Base-by-base conservation (phyloP, 805 yeast genomes). In the Blastobotrys robertii region DNA sequence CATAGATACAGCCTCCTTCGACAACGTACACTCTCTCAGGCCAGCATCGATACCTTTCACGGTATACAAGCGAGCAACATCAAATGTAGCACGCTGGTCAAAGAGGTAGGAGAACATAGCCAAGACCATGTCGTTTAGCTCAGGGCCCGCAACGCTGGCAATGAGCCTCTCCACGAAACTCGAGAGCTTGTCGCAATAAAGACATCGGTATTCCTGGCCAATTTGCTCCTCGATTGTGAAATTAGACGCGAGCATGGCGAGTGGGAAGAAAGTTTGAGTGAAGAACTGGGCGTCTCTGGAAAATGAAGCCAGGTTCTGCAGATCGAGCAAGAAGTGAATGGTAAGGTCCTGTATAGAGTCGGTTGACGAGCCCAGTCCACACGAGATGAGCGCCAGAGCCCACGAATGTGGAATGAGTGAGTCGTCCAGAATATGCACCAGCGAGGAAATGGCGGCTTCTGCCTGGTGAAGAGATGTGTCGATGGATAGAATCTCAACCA, bases 401-500 rank as follows among this genome's bases (percentile, higher is more conserved):
- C 94, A 86, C 0, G 79, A 68, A 1, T 79, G 69, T 30, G 79
- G 78, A 41, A 86, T 71, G 16, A 63, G 50, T 0, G 84, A 74
- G 1, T 59, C 48, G 2, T 73, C 55, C 16, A 84, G 66, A 10
- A 84, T 58, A 1, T 63, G 63, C 1, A 76, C 57, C 36, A 87
- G 73, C 52, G 84, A 94, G 6, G 63, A 63, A 1, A 72, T 61
- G 0, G 92, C 90, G 9, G 85, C 95, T 51, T 79, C 79, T 0
- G 88, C 77, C 60, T 88, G 96, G 52, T 88, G 87, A 52, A 84
- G 63, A 0, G 95, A 83, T 0, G 95, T 77, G 57, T 87, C 96
- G 33, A 87, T 71, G 1, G 86, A 92, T 22, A 84, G 63, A 38
- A 87, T 82, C 55, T 87, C 95, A 53, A 76, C 81, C 10, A 87